A percentile compares a stretch with the other conserved stretches of the same genome.
phyloP scores from a whole-genome alignment of 2,329 filamentous ascomycete genomes.

The Chaetomium olivaceum region DNA sequence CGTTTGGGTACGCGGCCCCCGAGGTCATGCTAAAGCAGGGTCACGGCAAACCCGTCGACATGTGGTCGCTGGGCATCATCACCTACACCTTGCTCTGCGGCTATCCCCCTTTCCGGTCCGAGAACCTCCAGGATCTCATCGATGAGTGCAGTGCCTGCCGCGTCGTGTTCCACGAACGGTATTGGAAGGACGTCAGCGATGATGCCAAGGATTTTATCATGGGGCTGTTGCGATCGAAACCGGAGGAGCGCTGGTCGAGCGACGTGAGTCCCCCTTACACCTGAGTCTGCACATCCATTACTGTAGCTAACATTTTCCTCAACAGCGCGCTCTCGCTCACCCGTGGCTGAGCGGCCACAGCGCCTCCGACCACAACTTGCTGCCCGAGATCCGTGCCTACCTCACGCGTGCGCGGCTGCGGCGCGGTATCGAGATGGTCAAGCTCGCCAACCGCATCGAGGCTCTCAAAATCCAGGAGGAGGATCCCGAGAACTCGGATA shows the following conservation, averaged over 20 bases:
- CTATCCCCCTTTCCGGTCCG: slow-evolving; percentile 96
- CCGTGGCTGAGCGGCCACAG: slow-evolving; percentile 88
- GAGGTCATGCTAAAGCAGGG: slow-evolving; percentile 98
- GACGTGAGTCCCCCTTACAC: slow-evolving; percentile 54
- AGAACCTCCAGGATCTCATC: slow-evolving; percentile 89
- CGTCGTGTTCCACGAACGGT: slow-evolving; percentile 94
- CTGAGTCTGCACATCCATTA: background rate
- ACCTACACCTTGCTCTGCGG: slow-evolving; percentile 97
- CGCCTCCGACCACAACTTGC: slow-evolving; percentile 92
- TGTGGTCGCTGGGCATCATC: slow-evolving; percentile 99
- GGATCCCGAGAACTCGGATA: slow-evolving; percentile 71
- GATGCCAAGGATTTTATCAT: slow-evolving; percentile 96
- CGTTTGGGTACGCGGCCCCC: slow-evolving; percentile 95
- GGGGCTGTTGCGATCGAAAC: slow-evolving; percentile 74
- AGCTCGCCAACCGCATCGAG: slow-evolving; percentile 93
- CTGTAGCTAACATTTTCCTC: slow-evolving; percentile 26
- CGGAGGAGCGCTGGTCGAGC: slow-evolving; percentile 74
- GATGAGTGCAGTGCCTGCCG: slow-evolving; percentile 84
- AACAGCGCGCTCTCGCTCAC: slow-evolving; percentile 74
- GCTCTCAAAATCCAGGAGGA: slow-evolving; percentile 92
- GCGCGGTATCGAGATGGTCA: slow-evolving; percentile 93
- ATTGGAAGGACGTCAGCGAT: slow-evolving; percentile 96
- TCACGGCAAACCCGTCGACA: slow-evolving; percentile 96
- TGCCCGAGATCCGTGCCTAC: slow-evolving; percentile 95
- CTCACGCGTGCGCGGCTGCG: slow-evolving; percentile 88